Conservation (phyloP, 768 basidiomycete genomes). For the Punctularia strigosozonata region DNA sequence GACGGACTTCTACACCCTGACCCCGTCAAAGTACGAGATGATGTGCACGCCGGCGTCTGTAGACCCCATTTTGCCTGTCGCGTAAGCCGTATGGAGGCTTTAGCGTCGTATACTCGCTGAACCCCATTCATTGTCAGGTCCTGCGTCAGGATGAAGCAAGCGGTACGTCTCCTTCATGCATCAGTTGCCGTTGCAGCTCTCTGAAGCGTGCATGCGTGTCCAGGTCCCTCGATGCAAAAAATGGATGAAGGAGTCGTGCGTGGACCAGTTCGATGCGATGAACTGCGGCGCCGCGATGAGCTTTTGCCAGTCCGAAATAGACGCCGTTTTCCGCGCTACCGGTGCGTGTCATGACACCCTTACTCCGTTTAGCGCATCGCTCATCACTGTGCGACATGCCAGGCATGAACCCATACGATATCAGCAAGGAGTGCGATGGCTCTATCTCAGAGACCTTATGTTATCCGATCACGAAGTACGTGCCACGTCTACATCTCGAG, state of each 20-base stretch:
- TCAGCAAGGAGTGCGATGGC: constrained; percentile 49
- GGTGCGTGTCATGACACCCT: constrained; percentile 13
- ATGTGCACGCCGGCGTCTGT: constrained; percentile 39
- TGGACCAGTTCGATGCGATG: constrained; percentile 31
- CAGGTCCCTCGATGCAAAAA: constrained; percentile 31
- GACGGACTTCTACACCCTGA: constrained; percentile 26
- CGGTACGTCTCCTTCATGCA: constrained; percentile 15
- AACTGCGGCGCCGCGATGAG: constrained; percentile 26
- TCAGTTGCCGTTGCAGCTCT: no score
- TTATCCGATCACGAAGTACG: constrained; percentile 40
- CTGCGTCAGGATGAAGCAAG: constrained; percentile 31
- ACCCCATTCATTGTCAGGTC: constrained; percentile 10
- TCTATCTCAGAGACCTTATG: constrained; percentile 36
- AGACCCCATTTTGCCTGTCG: constrained; percentile 34
- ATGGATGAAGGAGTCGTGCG: constrained; percentile 25
- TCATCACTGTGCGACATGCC: neutral
- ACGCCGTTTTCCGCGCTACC: constrained; percentile 14
- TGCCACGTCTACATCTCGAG: no score
- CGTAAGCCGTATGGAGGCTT: constrained; percentile 16
- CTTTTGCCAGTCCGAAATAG: constrained; percentile 24
- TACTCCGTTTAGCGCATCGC: constrained; percentile 10
- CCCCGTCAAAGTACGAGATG: constrained; percentile 37
- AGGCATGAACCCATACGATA: constrained; percentile 56
- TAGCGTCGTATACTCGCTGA: constrained; percentile 4
- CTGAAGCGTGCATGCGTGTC: no score